phyloP scores from a whole-genome alignment of 495 filamentous ascomycete species.

The Podospora didyma region DNA sequence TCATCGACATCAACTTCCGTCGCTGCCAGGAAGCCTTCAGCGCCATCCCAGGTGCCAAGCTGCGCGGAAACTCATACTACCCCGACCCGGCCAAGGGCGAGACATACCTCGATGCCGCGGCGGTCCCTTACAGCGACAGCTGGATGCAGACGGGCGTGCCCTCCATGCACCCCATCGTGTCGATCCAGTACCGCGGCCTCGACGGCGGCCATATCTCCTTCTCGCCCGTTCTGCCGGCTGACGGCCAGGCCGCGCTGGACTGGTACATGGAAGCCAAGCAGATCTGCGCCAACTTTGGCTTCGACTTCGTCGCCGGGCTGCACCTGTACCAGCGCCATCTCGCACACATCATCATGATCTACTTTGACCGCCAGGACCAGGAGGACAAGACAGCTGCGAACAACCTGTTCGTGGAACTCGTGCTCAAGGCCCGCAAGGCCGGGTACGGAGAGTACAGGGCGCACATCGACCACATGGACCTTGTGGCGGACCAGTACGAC shows the following conservation, averaged over 20 bases:
- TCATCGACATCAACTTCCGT: slow-evolving; percentile 18
- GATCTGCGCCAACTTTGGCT: slow-evolving; percentile 1
- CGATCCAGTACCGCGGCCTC: slow-evolving; percentile 9
- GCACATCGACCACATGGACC: slow-evolving; percentile 35
- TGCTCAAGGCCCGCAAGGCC: slow-evolving; percentile 24
- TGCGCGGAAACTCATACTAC: slow-evolving; percentile 8
- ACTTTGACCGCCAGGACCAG: slow-evolving; percentile 30
- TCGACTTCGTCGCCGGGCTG: slow-evolving; percentile 8
- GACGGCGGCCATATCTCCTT: slow-evolving; percentile 13
- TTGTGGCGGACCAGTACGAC: slow-evolving; percentile 46
- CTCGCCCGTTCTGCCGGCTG: slow-evolving; percentile 4
- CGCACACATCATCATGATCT: slow-evolving; percentile 23
- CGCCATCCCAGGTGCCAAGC: slow-evolving; percentile 24
- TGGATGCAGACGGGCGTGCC: slow-evolving; percentile 9
- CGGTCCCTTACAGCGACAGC: slow-evolving; percentile 1
- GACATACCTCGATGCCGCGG: slow-evolving; percentile 1
- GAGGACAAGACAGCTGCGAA: slow-evolving; percentile 21
- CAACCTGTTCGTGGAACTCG: slow-evolving; percentile 19
- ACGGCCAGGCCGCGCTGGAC: slow-evolving; percentile 8
- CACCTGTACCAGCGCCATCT: slow-evolving; percentile 10
- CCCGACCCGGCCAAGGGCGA: slow-evolving; percentile 7
- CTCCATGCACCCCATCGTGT: slow-evolving; percentile 7
- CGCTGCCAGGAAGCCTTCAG: slow-evolving; percentile 15
- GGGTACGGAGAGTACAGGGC: slow-evolving; percentile 32
- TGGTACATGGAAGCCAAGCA: slow-evolving; percentile 10